phyloP scores from a whole-genome alignment of 371 early-diverging fungal genomes.

The Haplosporangium sp. region DNA sequence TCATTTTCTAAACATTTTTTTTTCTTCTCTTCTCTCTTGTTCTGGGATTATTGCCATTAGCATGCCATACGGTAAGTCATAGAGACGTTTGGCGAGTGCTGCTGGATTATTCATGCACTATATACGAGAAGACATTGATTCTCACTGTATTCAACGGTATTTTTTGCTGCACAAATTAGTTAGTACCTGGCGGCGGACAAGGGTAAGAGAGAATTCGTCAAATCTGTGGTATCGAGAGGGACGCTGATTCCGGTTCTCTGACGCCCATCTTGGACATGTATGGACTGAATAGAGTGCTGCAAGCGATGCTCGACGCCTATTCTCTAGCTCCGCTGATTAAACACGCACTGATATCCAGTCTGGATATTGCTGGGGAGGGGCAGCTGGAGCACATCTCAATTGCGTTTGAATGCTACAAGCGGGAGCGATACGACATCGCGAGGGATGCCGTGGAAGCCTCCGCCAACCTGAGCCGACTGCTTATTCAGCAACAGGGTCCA shows the following conservation, averaged over 20 bases:
- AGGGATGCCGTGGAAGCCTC: constrained; percentile 11
- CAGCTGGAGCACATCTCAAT: constrained; percentile 7
- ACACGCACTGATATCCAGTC: constrained; percentile 5
- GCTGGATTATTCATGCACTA: neutral
- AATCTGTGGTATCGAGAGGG: neutral
- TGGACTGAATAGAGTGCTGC: constrained; percentile 2
- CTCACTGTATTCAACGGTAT: neutral
- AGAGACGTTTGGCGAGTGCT: neutral
- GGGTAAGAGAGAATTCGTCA: constrained; percentile 5
- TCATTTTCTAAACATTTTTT: neutral
- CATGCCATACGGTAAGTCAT: constrained; percentile 16
- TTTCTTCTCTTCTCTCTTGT: neutral
- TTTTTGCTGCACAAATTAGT: neutral
- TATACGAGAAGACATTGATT: neutral
- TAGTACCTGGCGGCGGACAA: constrained; percentile 19
- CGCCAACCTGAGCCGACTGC: constrained; percentile 6
- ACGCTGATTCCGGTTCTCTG: neutral
- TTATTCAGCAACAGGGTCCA: neutral
- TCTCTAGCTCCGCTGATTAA: constrained; percentile 19
- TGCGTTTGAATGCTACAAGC: constrained; percentile 7
- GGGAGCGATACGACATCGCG: constrained; percentile 12
- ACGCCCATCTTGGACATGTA: neutral
- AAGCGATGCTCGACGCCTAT: constrained; percentile 28
- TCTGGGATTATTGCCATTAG: neutral
- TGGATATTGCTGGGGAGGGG: neutral